Base-by-base conservation (phyloP, 2,329 filamentous ascomycete genomes). In the Tolypocladium pustulatum region DNA sequence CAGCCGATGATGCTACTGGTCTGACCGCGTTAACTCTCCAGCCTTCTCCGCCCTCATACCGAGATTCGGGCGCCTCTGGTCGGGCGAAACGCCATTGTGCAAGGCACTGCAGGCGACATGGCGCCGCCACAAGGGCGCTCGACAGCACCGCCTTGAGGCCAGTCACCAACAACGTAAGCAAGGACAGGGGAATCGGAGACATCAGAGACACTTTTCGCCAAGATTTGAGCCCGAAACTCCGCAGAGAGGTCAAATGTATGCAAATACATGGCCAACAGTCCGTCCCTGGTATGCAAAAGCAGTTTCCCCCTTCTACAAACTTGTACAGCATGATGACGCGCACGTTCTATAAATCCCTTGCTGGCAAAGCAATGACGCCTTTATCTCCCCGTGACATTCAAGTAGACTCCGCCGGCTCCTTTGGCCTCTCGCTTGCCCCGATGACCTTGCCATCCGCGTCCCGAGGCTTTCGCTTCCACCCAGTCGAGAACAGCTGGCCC, bases 401-500 rank as follows among this genome's bases (percentile, higher is more conserved):
- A 0, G 6, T n/a, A 13, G 49, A 13, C 30, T n/a, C 49, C 20
- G 49, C 8, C 9, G 30, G 20, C 30, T 53, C 49, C 30, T 53
- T 34, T 4, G 49, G 49, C 49, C 49, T 34, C 30, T 22, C 4
- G 30, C 49, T 37, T 22, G 7, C 51, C 32, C 54, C 59, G 43
- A 74, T 66, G 4, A 78, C 72, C 57, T 75, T 74, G 1, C 76
- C 77, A 12, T 75, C 67, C 54, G 67, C 68, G 61, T 77, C 81
- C 63, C 87, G 78, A 3, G 84, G 81, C 71, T 88, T 88, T 60
- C 90, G 78, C 73, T 84, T 76, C 91, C 91, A 96, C 1, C 91
- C 90, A 0, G 91, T 95, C 65, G 82, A 84, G 71, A 94, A 91
- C 41, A 90, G 73, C 65, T 82, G 83, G 1, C 84, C 86, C 72